Conservation (phyloP, 2,329 filamentous ascomycete genomes). For the Microsporum audouinii region DNA sequence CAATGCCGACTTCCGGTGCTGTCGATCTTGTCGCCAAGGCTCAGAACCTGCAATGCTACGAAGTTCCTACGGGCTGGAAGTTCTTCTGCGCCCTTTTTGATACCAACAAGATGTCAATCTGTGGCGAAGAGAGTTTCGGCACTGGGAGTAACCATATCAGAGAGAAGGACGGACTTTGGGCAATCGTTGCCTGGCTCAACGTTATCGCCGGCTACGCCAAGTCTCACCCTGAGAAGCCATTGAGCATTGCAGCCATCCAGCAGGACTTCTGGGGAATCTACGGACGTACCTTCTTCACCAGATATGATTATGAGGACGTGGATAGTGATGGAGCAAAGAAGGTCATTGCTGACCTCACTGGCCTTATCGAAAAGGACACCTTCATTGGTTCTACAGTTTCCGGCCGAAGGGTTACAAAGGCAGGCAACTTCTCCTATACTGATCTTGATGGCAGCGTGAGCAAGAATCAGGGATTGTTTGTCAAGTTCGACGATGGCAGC, state of each 20-base stretch:
- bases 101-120: conserved; percentile 91
- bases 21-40: conserved; percentile 94
- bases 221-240: conserved; percentile 63
- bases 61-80: conserved; percentile 98
- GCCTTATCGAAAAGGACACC: conserved; percentile 58
- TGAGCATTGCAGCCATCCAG: conserved; percentile 92
- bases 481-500: conserved; percentile 87
- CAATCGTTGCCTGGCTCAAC: conserved; percentile 94
- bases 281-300: conserved; percentile 96
- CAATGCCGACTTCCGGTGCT: conserved; percentile 93
- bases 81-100: conserved; percentile 97
- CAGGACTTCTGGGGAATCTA: conserved; percentile 94
- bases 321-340: conserved; percentile 85
- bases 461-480: conserved; percentile 90
- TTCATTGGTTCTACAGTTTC: conserved; percentile 76
- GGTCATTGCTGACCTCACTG: conserved; percentile 69
- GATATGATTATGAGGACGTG: conserved; percentile 95
- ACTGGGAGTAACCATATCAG: conserved; percentile 98
- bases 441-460: conserved; percentile 95
- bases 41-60: conserved; percentile 82
- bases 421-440: conserved; percentile 95
- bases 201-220: conserved; percentile 91
- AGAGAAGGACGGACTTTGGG: conserved; percentile 98
- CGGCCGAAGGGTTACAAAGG: conserved; percentile 74
- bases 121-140: conserved; percentile 95